Base-by-base conservation (phyloP, 768 basidiomycete genomes). In the Mrakia frigida region DNA sequence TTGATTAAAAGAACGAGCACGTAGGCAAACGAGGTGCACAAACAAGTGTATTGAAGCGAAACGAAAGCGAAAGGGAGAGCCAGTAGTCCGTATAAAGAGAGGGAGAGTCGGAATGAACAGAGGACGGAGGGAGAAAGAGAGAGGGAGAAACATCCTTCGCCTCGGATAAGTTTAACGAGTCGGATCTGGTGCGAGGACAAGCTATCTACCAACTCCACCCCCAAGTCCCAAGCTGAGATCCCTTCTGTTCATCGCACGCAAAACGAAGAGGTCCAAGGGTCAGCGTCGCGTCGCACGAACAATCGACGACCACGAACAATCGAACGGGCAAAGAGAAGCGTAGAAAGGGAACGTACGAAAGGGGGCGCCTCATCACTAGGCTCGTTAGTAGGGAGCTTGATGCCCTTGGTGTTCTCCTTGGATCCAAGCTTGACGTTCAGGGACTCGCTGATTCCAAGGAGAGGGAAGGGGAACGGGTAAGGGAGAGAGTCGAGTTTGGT, bases 391-490 rank as follows among this genome's bases (percentile, higher is more conserved):
- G 33, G 70, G 7, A 72, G 21, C 18, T 41, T 23, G 60, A 61
- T n/a, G 25, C 60, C 60, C 28, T 46, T 33, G 13, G 41, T 18
- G n/a, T 37, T 73, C n/a, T 43, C n/a, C 2, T 3, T 18, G 5
- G 43, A 31, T 13, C 43, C 72, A 23, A 73, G 60, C 72, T 73
- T 61, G n/a, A 73, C 72, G 60, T 73, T 73, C 41, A 63, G 56
- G 1, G 72, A 25, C 28, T 73, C 60, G 28, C 3, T 16, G 60
- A 73, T 18, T 11, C 39, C 2, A 6, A 73, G 37, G 14, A 60
- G 59, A 31, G 59, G 56, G 59, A 43, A 41, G 21, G 72, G 72
- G 59, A 59, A 73, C 41, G 72, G 72, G 60, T 73, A 63, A 4
- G 72, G 72, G 25, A 73, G 59, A 7, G 39, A 18, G 39, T 39